Evolutionary conservation across 2,329 filamentous ascomycete genomes (phyloP), one percentile per base, ranked within the genome.

Genomic region (Massarina eburnea): DNA sequence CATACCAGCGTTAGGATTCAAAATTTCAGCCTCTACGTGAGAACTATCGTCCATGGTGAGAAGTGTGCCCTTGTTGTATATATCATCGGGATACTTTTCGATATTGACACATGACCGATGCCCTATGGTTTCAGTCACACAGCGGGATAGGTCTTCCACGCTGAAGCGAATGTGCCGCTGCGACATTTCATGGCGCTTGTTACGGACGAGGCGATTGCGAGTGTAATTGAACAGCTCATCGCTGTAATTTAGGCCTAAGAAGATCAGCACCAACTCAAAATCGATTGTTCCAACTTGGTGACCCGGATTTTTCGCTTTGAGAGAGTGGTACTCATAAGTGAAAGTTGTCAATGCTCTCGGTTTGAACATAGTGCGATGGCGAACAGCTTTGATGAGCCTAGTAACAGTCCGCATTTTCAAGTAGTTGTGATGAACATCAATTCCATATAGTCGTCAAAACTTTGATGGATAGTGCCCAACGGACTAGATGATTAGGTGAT

Each of bases 11-110:
- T 68, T 70, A 15, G 66, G 67, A 49, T 67, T 67, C 2, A 66
- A 68, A n/a, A 72, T 43, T 52, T 68, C 71, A 6, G 65, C 70
- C 17, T 72, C 55, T 4, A 70, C 58, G 49, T 67, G 46, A 39
- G 51, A 52, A 9, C 64, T 62, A 48, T 71, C 48, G 26, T 71
- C 61, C 66, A 72, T 70, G 1, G 61, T 64, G 20, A 71, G 41
- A 20, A 71, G 51, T 22, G 70, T 52, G 8, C 43, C 55, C 49
- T 66, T 70, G 49, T 65, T 73, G 54, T 58, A 66, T 49, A 60
- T 61, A 20, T 68, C 68, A 36, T 71, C 68, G 8, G 59, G 51
- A 26, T 54, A 55, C 35, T 68, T 69, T 14, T 52, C 36, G 27
- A 70, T 47, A 9, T 27, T 46, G 22, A 64, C 34, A 32, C 67